phyloP scores from a whole-genome alignment of 148 eudicot genomes.

The Selenicereus undatus region DNA sequence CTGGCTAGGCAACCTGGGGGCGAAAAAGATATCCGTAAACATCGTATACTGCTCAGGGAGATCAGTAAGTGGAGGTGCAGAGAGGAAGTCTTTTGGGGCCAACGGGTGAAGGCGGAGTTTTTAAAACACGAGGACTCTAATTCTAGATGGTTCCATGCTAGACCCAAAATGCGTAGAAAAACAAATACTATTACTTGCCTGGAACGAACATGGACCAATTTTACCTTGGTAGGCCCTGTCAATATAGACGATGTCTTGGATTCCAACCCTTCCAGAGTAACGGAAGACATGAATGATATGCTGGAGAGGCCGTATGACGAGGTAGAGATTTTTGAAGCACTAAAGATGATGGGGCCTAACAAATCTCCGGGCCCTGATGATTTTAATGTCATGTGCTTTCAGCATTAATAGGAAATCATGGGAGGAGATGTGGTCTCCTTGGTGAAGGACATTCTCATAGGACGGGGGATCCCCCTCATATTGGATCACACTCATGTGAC shows the following conservation, averaged over 20 bases:
- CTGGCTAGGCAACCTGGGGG: no score
- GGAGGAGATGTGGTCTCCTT: neutral
- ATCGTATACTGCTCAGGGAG: neutral
- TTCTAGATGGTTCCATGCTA: neutral
- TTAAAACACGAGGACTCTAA: neutral
- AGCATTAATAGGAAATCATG: neutral
- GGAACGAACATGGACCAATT: no score
- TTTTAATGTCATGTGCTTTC: neutral
- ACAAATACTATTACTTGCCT: no score
- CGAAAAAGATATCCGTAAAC: no score
- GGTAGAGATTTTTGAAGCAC: neutral
- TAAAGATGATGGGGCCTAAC: neutral
- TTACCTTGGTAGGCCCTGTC: neutral
- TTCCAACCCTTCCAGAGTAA: neutral
- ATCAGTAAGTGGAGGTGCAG: neutral
- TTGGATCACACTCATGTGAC: neutral
- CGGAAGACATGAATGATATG: neutral
- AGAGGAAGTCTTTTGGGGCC: neutral
- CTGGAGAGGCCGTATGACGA: neutral
- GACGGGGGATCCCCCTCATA: accelerated
- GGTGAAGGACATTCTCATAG: neutral
- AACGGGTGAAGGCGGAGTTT: neutral
- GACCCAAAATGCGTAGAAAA: neutral
- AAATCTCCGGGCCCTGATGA: constrained; percentile 11
- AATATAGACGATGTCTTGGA: neutral